Base-by-base conservation (phyloP, 495 filamentous ascomycete species). In the Penicillium manginii region DNA sequence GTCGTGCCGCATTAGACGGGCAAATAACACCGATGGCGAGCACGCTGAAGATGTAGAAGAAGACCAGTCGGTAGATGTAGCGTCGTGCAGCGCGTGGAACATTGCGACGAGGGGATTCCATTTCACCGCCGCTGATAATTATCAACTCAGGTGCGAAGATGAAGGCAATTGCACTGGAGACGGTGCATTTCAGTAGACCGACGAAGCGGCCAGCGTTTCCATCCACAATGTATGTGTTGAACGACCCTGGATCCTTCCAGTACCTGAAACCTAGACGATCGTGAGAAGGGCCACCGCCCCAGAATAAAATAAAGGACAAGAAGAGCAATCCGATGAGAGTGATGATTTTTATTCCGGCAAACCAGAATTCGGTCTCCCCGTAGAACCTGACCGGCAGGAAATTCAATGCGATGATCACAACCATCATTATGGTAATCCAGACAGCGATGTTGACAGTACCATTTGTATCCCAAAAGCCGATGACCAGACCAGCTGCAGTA, bases 31-130 rank as follows among this genome's bases (percentile, higher is more conserved):
- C 84, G 62, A 86, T 85, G 2, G 79, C 80, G 35, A 87, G 73
- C 3, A 80, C 78, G 10, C 74, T 81, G 18, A 85, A 65, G 46
- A 82, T 69, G 73, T 96, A 96, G 80, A 97, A 96, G 76, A 96
- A 83, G 53, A 88, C 69, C 66, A 97, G 89, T 50, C 92, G 89
- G 80, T 89, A 93, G 73, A 96, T 93, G 54, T 91, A 90, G 54
- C 91, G 85, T 43, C 87, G 87, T 10, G 87, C 87, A 5, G 92
- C 92, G 57, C 82, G 81, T 50, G 91, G 91, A 54, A 96, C 85
- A 50, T 89, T 88, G 63, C 84, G 86, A 32, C 86, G 79, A 2
- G 92, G 92, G 59, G 90, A 90, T 21, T 82, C 83, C 56, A 91
- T 87, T 72, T 97, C 92, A 72, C 77, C 83, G 31, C 73, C 82